A percentile compares a stretch with the other conserved stretches of the same genome.
phyloP scores from a whole-genome alignment of 2,329 filamentous ascomycete genomes.

The Hypomyces perniciosus region DNA sequence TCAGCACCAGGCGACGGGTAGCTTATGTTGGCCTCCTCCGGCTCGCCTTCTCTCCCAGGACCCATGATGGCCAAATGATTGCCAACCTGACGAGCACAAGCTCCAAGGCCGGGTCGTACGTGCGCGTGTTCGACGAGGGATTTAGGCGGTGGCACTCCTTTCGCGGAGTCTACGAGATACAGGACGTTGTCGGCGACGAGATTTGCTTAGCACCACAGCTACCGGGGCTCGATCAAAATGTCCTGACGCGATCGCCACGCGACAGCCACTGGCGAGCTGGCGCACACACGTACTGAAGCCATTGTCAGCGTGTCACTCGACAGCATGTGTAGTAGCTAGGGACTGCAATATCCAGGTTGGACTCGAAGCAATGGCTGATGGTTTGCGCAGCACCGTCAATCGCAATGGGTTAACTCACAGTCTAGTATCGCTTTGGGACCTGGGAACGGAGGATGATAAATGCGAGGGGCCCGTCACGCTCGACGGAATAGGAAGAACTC shows the following conservation, averaged over 20 bases:
- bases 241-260: constrained; percentile 8
- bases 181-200: neutral
- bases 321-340: constrained; percentile 6
- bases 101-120: neutral
- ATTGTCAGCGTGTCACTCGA: constrained; percentile 18
- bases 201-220: neutral
- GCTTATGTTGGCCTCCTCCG: constrained; percentile 32
- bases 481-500: constrained; percentile 46
- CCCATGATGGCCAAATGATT: constrained; percentile 22
- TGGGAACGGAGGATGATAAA: constrained; percentile 37
- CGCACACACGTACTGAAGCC: constrained; percentile 14
- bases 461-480: constrained; percentile 34
- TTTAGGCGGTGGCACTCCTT: neutral
- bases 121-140: neutral
- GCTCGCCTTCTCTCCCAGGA: constrained; percentile 29
- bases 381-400: constrained; percentile 8
- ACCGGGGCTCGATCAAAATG: neutral
- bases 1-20: constrained; percentile 44
- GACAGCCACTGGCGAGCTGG: constrained; percentile 9
- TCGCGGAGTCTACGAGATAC: neutral
- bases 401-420: constrained; percentile 28
- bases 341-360: constrained; percentile 5
- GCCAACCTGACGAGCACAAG: neutral
- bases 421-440: constrained; percentile 20
- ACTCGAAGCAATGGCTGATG: constrained; percentile 9